Percentiles rank a stretch among this genome's conserved stretches.
Conservation (phyloP, 2,329 filamentous ascomycete species). For the Colletotrichum sp. region DNA sequence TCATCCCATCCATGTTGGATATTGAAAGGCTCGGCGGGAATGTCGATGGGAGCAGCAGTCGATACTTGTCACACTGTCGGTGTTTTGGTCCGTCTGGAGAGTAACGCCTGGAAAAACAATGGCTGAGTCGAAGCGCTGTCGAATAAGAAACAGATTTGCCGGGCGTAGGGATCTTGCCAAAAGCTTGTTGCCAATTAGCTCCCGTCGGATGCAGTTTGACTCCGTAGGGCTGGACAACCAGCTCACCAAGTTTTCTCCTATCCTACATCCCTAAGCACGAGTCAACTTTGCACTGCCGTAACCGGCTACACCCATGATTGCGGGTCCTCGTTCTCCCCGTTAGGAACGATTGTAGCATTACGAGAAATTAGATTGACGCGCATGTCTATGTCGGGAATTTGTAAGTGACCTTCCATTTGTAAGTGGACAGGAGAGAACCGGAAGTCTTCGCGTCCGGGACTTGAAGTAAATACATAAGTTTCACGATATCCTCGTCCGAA, state of each 20-base stretch:
- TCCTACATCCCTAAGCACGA: background rate
- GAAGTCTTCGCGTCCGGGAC: background rate
- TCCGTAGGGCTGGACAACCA: background rate
- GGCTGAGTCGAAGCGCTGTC: background rate
- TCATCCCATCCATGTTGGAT: background rate
- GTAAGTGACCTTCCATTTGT: background rate
- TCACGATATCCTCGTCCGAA: rapidly evolving
- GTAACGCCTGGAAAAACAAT: background rate
- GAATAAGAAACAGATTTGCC: background rate
- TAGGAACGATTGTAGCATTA: background rate
- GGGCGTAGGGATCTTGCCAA: background rate
- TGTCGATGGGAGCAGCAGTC: background rate
- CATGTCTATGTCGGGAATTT: background rate
- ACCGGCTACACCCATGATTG: background rate
- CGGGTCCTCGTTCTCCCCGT: background rate
- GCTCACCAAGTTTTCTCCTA: background rate
- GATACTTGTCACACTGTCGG: background rate
- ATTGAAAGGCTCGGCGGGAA: background rate
- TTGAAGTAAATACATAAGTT: background rate
- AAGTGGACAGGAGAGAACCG: background rate
- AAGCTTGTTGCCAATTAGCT: background rate
- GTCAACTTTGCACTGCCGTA: background rate
- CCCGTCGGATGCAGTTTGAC: background rate
- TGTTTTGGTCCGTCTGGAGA: background rate
- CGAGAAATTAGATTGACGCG: background rate